These are phyloP conservation scores for Talaromyces piceae DNA, from an alignment of 2,329 filamentous ascomycete species.

Conservation along the genomic window DNA sequence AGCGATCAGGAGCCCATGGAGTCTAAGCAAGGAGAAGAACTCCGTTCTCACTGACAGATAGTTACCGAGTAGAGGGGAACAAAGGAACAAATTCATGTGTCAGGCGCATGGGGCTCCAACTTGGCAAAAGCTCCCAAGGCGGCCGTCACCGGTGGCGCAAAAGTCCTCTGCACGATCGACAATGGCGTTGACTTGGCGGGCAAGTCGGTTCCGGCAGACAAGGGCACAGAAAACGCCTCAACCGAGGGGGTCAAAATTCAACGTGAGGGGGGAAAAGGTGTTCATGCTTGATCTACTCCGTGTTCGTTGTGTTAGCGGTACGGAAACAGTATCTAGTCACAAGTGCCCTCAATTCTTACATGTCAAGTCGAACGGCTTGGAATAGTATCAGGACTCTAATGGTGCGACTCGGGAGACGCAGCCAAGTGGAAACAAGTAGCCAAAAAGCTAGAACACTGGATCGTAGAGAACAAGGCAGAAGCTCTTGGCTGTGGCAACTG, in stretches of 20 bases:
- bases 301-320: too few species aligned
- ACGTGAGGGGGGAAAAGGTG: too few species aligned
- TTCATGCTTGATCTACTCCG: too few species aligned
- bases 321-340: too few species aligned
- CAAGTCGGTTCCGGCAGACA: not conserved
- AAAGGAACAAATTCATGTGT: not conserved
- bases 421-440: not conserved
- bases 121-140: not conserved
- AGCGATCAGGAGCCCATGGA: not conserved
- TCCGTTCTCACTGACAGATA: too few species aligned
- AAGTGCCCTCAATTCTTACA: too few species aligned
- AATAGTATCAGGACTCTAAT: too few species aligned
- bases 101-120: not conserved
- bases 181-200: not conserved
- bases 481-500: not conserved
- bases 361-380: too few species aligned
- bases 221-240: not conserved
- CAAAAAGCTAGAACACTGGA: not conserved
- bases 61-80: too few species aligned
- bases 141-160: not conserved
- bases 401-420: not conserved
- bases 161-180: not conserved
- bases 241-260: too few species aligned
- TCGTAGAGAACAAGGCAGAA: not conserved
- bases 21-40: not conserved